Conservation (phyloP, 352 stramenopile genomes). For the Pythium myriotylum region DNA sequence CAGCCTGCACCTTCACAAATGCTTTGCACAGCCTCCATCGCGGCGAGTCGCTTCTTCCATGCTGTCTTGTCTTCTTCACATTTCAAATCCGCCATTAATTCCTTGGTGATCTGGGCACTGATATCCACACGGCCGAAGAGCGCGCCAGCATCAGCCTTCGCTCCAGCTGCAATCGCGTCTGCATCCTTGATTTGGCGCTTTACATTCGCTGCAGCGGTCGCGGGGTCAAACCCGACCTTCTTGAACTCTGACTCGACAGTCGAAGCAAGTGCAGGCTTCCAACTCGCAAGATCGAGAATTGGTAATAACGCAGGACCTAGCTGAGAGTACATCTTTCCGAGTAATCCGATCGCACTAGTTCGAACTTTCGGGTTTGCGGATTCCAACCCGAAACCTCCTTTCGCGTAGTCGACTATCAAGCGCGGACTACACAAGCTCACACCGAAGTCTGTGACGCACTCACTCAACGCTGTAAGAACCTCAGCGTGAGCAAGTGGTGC, state of each 20-base stretch:
- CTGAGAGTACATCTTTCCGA: conserved; percentile 85
- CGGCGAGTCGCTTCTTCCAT: conserved; percentile 84
- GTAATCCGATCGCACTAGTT: conserved; percentile 58
- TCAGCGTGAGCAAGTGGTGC: conserved; percentile 77
- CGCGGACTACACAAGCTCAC: conserved; percentile 69
- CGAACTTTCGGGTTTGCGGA: conserved; percentile 83
- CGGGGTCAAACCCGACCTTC: conserved; percentile 76
- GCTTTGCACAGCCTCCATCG: conserved; percentile 77
- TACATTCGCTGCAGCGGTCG: conserved; percentile 47
- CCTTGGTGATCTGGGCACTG: conserved; percentile 81
- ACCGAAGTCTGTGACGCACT: conserved; percentile 82
- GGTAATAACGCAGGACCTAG: conserved; percentile 76
- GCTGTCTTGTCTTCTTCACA: conserved; percentile 83
- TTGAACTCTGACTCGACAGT: conserved; percentile 82
- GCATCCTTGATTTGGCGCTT: conserved; percentile 76
- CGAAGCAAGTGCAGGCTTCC: conserved; percentile 81
- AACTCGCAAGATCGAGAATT: conserved; percentile 81
- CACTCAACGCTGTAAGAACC: conserved; percentile 57
- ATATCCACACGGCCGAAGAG: conserved; percentile 82
- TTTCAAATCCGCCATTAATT: conserved; percentile 86
- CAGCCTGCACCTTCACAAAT: conserved; percentile 79
- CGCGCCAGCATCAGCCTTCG: conserved; percentile 44
- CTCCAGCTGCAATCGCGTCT: conserved; percentile 42
- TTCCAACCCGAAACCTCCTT: conserved; percentile 72
- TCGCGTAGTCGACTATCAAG: conserved; percentile 74